phyloP scores from a whole-genome alignment of 371 early-diverging fungal genomes.

The Mucor circinelloides region DNA sequence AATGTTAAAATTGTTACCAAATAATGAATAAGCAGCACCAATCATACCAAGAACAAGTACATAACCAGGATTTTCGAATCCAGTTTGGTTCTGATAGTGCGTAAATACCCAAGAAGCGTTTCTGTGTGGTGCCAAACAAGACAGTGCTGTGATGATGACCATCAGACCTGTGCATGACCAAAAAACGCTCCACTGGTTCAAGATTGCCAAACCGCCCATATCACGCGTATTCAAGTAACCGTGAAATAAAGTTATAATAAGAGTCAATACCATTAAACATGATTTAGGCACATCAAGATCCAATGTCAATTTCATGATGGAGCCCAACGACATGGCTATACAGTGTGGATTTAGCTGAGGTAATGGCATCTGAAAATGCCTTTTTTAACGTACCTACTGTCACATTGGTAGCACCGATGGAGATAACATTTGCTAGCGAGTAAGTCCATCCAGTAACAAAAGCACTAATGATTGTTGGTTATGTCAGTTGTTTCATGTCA shows the following conservation, averaged over 20 bases:
- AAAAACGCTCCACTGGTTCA: slow-evolving; percentile 47
- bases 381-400: slow-evolving; percentile 35
- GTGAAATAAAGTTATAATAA: slow-evolving; percentile 32
- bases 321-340: slow-evolving; percentile 27
- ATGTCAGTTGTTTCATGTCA: not conserved
- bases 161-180: slow-evolving; percentile 47
- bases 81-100: slow-evolving; percentile 46
- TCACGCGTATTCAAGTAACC: slow-evolving; percentile 33
- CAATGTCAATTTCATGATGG: slow-evolving; percentile 27
- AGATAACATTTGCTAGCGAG: slow-evolving; percentile 37
- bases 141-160: slow-evolving; percentile 27
- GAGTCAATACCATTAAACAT: slow-evolving; percentile 30
- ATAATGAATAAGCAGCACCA: slow-evolving; percentile 47
- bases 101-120: slow-evolving; percentile 37
- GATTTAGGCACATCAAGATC: slow-evolving; percentile 24
- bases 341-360: not conserved
- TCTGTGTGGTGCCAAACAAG: slow-evolving; percentile 25
- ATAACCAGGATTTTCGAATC: slow-evolving; percentile 41
- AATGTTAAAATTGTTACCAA: slow-evolving; percentile 29
- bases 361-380: not conserved
- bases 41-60: slow-evolving; percentile 46
- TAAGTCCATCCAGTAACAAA: slow-evolving; percentile 54
- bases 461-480: slow-evolving; percentile 21
- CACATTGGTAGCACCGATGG: slow-evolving; percentile 47
- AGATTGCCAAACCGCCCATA: slow-evolving; percentile 20